Conservation (phyloP, 208 protist genomes). For the Kentomonas sorsogonicus region DNA sequence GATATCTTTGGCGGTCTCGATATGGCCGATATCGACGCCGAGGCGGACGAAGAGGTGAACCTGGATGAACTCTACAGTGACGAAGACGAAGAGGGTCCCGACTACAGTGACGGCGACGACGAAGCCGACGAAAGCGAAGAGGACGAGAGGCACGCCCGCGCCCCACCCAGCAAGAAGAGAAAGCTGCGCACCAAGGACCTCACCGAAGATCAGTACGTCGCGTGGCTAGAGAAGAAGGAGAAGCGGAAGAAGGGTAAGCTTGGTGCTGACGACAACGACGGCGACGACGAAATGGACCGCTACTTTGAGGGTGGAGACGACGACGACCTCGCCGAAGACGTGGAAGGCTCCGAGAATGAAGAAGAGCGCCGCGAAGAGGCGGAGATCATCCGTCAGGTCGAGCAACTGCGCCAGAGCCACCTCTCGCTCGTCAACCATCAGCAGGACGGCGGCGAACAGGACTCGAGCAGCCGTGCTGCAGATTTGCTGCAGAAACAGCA, state of each 20-base stretch:
- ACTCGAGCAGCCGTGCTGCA: slow-evolving; percentile 5
- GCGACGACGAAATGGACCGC: slow-evolving; percentile 32
- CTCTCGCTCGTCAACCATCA: slow-evolving; percentile 10
- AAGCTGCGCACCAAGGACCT: slow-evolving; percentile 36
- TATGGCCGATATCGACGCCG: slow-evolving; percentile 66
- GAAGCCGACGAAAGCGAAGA: slow-evolving; percentile 2
- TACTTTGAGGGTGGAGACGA: slow-evolving; percentile 15
- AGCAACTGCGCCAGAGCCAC: slow-evolving; percentile 23
- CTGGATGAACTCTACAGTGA: slow-evolving; percentile 19
- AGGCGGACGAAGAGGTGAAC: slow-evolving; percentile 28
- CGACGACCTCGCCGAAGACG: slow-evolving; percentile 11
- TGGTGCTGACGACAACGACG: not conserved
- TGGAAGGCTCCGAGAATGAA: not conserved
- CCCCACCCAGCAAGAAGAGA: slow-evolving; percentile 5
- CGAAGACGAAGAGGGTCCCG: slow-evolving; percentile 1
- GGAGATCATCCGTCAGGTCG: slow-evolving; percentile 25
- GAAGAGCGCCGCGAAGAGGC: slow-evolving; percentile 24
- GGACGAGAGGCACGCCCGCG: slow-evolving; percentile 1
- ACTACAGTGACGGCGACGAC: slow-evolving; percentile 17
- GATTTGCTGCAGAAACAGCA: not conserved
- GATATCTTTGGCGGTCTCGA: slow-evolving; percentile 76
- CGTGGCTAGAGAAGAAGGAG: slow-evolving; percentile 50
- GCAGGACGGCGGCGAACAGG: not conserved
- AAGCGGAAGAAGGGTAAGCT: slow-evolving; percentile 16
- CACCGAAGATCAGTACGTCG: slow-evolving; percentile 70